Percentiles rank a stretch among this genome's conserved stretches.
Conservation (phyloP, 352 stramenopile genomes). For the Phytophthora pini region DNA sequence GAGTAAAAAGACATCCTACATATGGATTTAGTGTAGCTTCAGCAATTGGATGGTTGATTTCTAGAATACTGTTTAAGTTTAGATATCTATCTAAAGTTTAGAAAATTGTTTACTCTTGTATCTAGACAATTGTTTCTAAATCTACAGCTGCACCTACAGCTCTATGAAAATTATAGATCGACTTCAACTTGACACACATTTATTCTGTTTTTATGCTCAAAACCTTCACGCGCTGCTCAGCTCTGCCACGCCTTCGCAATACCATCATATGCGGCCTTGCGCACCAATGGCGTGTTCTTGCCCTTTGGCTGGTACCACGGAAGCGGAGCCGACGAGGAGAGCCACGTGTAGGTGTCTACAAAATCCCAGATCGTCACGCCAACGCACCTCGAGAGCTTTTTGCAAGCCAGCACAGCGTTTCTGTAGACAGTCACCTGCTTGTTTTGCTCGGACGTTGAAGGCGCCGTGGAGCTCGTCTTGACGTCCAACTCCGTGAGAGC, state of each 20-base stretch:
- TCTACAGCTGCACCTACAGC: too few relatives aligned
- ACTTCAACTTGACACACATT: background rate
- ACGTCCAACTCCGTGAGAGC: slow-evolving; percentile 32
- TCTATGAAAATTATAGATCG: too few relatives aligned
- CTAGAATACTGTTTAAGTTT: too few relatives aligned
- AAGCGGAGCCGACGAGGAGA: slow-evolving; percentile 14
- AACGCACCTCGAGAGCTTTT: slow-evolving; percentile 22
- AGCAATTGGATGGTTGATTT: background rate
- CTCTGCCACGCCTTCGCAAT: slow-evolving; percentile 15
- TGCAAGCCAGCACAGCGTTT: slow-evolving; percentile 24
- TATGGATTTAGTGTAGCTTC: background rate
- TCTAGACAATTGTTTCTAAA: too few relatives aligned
- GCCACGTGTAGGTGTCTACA: slow-evolving; percentile 28
- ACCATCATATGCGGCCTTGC: slow-evolving; percentile 29
- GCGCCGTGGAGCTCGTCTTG: slow-evolving; percentile 16
- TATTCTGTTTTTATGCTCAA: background rate
- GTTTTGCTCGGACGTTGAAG: slow-evolving; percentile 15
- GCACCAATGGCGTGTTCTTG: slow-evolving; percentile 18
- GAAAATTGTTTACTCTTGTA: too few relatives aligned
- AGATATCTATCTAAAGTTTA: too few relatives aligned
- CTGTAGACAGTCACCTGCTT: slow-evolving; percentile 21
- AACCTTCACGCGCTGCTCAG: background rate
- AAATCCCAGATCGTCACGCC: slow-evolving; percentile 28
- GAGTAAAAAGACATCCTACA: background rate
- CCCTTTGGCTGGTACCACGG: slow-evolving; percentile 27